Evolutionary conservation across 495 filamentous ascomycete species (phyloP).

Genomic region (Aspergillus nidulans): DNA sequence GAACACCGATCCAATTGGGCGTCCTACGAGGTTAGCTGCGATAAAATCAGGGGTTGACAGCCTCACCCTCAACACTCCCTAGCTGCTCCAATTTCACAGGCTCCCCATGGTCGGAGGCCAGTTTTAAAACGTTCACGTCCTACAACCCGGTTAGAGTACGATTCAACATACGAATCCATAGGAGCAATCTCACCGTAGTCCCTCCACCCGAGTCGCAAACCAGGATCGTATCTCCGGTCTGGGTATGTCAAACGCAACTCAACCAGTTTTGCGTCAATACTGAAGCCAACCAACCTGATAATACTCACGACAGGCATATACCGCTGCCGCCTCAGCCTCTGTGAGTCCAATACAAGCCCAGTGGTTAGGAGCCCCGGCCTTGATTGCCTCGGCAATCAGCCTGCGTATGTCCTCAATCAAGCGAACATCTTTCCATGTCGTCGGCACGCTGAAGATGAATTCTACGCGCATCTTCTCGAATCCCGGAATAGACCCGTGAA

Average conservation of each 20-base stretch:
- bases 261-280: background rate
- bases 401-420: slow-evolving; percentile 54
- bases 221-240: slow-evolving; percentile 43
- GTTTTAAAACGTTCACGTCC: slow-evolving; percentile 37
- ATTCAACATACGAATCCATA: background rate
- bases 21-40: slow-evolving; percentile 16
- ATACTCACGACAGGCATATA: slow-evolving; percentile 44
- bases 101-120: slow-evolving; percentile 25
- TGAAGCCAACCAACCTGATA: slow-evolving; percentile 18
- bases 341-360: slow-evolving; percentile 57
- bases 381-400: slow-evolving; percentile 48
- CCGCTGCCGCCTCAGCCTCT: slow-evolving; percentile 65
- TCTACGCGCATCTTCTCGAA: slow-evolving; percentile 43
- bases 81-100: slow-evolving; percentile 33
- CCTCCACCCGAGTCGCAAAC: slow-evolving; percentile 56
- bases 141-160: slow-evolving; percentile 4
- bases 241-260: background rate
- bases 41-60: background rate
- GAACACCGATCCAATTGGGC: slow-evolving; percentile 37
- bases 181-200: slow-evolving; percentile 30
- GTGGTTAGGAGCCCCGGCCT: slow-evolving; percentile 42
- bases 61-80: slow-evolving; percentile 38
- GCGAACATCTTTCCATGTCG: slow-evolving; percentile 57
- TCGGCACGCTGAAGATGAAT: slow-evolving; percentile 65
- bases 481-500: slow-evolving; percentile 34